These are phyloP conservation scores for Rutstroemia sp. DNA, from an alignment of 2,329 filamentous ascomycete genomes.

Conservation along the genomic window DNA sequence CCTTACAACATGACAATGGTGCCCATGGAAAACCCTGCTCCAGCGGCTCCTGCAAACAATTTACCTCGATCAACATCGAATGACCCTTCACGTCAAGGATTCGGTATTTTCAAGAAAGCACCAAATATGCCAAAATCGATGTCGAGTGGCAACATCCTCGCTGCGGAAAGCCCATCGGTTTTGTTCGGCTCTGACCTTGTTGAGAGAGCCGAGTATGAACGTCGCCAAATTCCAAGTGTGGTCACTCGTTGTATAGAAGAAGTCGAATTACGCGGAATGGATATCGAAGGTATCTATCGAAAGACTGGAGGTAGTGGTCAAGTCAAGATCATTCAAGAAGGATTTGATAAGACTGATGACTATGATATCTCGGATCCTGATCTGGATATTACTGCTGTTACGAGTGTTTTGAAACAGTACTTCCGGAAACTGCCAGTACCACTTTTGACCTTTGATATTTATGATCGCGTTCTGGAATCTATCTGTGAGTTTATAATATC, in stretches of 20 bases:
- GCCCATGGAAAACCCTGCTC: slow-evolving; percentile 39
- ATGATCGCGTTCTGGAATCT: slow-evolving; percentile 80
- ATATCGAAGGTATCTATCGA: slow-evolving; percentile 93
- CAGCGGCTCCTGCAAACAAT: slow-evolving; percentile 15
- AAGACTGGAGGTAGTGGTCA: slow-evolving; percentile 93
- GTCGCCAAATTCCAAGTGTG: slow-evolving; percentile 80
- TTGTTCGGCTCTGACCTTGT: slow-evolving; percentile 88
- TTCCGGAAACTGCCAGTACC: slow-evolving; percentile 89
- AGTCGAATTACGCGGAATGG: slow-evolving; percentile 93
- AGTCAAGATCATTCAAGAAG: slow-evolving; percentile 82
- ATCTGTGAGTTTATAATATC: slow-evolving; percentile 46
- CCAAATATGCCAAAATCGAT: slow-evolving; percentile 42
- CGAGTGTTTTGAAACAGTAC: slow-evolving; percentile 93
- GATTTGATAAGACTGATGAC: slow-evolving; percentile 79
- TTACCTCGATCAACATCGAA: slow-evolving; percentile 22
- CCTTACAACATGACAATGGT: slow-evolving; percentile 63
- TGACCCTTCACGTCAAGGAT: slow-evolving; percentile 31
- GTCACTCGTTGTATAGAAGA: slow-evolving; percentile 94
- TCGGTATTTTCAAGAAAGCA: slow-evolving; percentile 58
- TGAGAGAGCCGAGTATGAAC: slow-evolving; percentile 81
- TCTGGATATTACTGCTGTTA: slow-evolving; percentile 92
- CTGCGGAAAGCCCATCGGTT: slow-evolving; percentile 45
- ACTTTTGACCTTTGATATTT: slow-evolving; percentile 85
- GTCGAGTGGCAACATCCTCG: slow-evolving; percentile 33
- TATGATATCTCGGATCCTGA: slow-evolving; percentile 91